These are phyloP conservation scores for Eimeria acervulina DNA, from an alignment of 169 alveolate genomes.

Conservation along the genomic window DNA sequence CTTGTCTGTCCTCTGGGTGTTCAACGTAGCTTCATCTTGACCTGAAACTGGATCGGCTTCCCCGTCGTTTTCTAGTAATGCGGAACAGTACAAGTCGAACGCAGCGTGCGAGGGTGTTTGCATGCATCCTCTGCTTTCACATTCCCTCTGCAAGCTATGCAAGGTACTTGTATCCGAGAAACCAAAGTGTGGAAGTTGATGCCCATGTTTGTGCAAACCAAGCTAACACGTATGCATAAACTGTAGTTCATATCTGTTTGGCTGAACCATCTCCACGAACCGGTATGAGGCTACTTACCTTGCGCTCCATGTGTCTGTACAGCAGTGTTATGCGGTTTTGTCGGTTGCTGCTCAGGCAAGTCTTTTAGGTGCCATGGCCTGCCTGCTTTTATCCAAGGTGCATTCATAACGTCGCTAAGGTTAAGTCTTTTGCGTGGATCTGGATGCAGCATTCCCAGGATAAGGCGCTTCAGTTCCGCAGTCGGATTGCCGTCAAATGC, in stretches of 20 bases:
- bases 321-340: background rate
- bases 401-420: slow-evolving; percentile 80
- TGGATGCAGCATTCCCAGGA: slow-evolving; percentile 78
- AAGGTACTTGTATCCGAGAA: background rate
- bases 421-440: slow-evolving; percentile 75
- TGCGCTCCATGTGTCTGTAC: background rate
- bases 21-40: background rate
- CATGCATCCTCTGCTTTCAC: background rate
- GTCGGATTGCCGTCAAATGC: slow-evolving; percentile 62
- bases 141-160: background rate
- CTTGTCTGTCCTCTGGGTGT: background rate
- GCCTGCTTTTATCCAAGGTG: slow-evolving; percentile 75
- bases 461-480: slow-evolving; percentile 64
- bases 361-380: slow-evolving; percentile 49
- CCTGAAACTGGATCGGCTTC: background rate
- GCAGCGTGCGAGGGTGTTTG: background rate
- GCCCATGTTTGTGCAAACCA: background rate
- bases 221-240: background rate
- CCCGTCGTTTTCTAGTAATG: background rate
- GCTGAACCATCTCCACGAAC: background rate
- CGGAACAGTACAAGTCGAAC: background rate
- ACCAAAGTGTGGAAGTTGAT: background rate
- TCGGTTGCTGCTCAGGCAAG: background rate
- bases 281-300: background rate
- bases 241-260: background rate